Base-by-base conservation (phyloP, 352 stramenopile genomes). In the Phytopythium boreale region DNA sequence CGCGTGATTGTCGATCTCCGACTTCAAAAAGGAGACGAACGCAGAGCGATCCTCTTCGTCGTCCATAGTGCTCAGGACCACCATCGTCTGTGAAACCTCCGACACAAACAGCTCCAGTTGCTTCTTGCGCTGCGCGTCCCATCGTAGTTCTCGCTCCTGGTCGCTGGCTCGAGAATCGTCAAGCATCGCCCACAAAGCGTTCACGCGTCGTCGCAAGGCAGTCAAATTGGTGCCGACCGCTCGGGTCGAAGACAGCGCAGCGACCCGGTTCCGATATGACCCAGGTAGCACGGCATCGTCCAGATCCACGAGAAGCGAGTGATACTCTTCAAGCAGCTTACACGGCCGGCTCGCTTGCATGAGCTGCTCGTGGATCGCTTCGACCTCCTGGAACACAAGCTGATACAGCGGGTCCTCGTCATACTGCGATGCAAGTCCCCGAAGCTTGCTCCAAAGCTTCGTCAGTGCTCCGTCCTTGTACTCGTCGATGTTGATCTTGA, bases 241-340 rank as follows among this genome's bases (percentile, higher is more conserved):
- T 39, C 49, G 24, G 11, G n/a, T 56, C 24, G 49, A 31, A 8
- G 49, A 36, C 49, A 39, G 24, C 19, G 49, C 49, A 20, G 24
- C n/a, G 12, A 56, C 49, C 9, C 49, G 8, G 12, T 56, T 56
- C 5, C 10, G 49, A 1, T 29, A n/a, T 1, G 49, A 36, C 12
- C n/a, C 26, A n/a, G 49, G 7, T 9, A 15, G 24, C 14, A 56
- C 6, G 6, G 24, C 24, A 8, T 1, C 24, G 14, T 22, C 7
- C n/a, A 56, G 7, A n/a, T 56, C n/a, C 12, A 56, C 12, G 49
- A 37, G 49, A 20, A 56, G 49, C 14, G 26, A 56, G 49, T 56
- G 49, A 36, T 56, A 56, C 17, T 4, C n/a, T 4, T 56, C 49
- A 10, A 56, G 17, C 10, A 56, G 14, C 8, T 56, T 29, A 7